Conservation (phyloP, 176 grass and related monocot genomes). For the Miscanthus lutarioriparius region DNA sequence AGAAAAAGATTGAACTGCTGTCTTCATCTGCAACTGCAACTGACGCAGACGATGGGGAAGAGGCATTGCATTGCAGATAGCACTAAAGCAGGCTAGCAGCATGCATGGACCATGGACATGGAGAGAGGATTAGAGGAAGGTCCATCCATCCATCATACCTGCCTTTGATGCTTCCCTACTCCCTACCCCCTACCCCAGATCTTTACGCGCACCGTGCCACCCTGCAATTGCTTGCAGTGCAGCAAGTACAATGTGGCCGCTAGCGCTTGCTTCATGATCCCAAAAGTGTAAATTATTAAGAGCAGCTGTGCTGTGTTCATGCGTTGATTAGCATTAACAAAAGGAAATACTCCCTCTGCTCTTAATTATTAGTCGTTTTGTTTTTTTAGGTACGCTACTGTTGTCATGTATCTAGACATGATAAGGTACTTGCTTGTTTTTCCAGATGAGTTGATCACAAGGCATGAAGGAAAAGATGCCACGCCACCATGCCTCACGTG, state of each 20-base stretch:
- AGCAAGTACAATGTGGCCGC: not conserved
- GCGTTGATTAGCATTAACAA: too few relatives aligned
- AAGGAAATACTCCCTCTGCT: not conserved
- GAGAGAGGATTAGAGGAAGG: not conserved
- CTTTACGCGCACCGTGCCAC: not conserved
- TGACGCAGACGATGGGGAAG: not conserved
- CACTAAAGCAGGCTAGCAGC: too few relatives aligned
- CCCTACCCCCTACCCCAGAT: not conserved
- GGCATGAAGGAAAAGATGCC: not conserved
- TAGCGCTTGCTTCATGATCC: not conserved
- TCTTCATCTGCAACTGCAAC: slow-evolving; percentile 48
- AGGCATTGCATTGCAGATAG: not conserved
- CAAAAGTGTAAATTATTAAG: not conserved
- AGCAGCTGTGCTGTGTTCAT: too few relatives aligned
- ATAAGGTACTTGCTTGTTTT: not conserved
- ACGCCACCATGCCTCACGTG: not conserved
- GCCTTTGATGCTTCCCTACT: slow-evolving; percentile 20
- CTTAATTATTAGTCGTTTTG: too few relatives aligned
- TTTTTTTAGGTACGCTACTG: too few relatives aligned
- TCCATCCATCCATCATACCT: not conserved
- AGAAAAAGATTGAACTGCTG: slow-evolving; percentile 48
- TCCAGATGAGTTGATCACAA: not conserved
- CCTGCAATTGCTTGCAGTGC: not conserved
- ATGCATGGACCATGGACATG: slow-evolving; percentile 9
- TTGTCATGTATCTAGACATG: too few relatives aligned